Evolutionary conservation across 1,284 basidiomycete genomes (phyloP), one percentile per base, ranked within the genome.

Genomic region (Cutaneotrichosporon sp.): DNA sequence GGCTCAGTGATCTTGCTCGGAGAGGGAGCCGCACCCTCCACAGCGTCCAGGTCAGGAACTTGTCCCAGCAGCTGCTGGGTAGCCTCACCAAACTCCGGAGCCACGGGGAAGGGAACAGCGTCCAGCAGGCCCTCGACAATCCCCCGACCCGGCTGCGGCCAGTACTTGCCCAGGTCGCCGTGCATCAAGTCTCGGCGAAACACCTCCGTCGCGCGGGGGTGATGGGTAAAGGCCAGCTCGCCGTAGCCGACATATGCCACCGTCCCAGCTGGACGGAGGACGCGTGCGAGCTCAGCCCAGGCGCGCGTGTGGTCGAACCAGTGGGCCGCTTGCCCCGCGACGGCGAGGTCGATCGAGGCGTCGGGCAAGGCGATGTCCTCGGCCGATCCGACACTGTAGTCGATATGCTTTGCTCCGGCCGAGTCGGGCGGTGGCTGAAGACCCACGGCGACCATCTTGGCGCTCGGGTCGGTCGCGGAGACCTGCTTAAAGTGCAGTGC

Each of bases 161-260:
- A 92, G 66, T 88, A 82, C 1, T 82, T 80, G 0, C 87, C 88
- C 2, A 90, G 68, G n/a, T 76, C 76, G 34, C 46, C 50, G 35
- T 46, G 34, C 25, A 60, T 55, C 46, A 64, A 51, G 14, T 61
- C 57, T 11, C 59, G 78, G 61, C 90, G 84, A 38, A 85, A 72
- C 5, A 26, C 17, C 6, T 0, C 79, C 75, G 1, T 81, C 80
- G 7, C 85, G 74, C 0, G 76, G 0, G 86, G 85, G 61, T 81
- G 81, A 17, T 76, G 63, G 0, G 84, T 76, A 8, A 92, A 78
- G 26, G 84, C 80, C 66, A 90, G 82, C 68, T 91, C 87, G 11
- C 86, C 84, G 67, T 91, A 91, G 22, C 83, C 80, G 86, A 87
- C 89, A 60, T 87, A 84, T 3, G 86, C 87, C 7, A 84, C 82